Evolutionary conservation across 805 yeast species (phyloP).

Genomic region (Teunomyces atbi): DNA sequence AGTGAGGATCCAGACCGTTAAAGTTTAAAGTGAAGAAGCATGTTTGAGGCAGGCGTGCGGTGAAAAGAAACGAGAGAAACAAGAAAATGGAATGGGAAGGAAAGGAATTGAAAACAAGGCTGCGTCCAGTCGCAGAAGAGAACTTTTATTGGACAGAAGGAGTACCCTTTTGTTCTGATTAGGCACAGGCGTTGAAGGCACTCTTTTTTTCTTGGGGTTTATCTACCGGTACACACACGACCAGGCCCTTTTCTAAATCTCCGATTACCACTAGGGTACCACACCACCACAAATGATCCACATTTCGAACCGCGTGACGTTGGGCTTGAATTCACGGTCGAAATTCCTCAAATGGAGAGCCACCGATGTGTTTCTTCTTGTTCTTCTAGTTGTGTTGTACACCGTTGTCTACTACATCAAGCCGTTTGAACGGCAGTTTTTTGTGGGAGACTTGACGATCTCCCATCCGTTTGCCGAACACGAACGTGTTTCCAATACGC

Average conservation of each 20-base stretch:
- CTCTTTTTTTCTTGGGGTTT: not conserved
- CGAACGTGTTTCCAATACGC: conserved; percentile 30
- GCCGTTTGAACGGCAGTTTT: conserved; percentile 38
- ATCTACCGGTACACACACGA: not conserved
- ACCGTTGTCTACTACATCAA: conserved; percentile 20
- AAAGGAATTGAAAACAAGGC: too few relatives aligned
- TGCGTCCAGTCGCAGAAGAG: too few relatives aligned
- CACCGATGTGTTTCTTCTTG: conserved; percentile 20
- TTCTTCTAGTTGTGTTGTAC: conserved; percentile 21
- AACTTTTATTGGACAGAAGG: too few relatives aligned
- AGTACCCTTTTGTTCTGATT: too few relatives aligned
- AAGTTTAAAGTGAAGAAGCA: too few relatives aligned
- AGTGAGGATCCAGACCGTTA: not conserved
- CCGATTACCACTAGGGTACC: not conserved
- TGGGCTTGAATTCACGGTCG: conserved; percentile 21
- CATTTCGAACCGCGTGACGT: conserved; percentile 25
- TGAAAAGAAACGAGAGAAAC: too few relatives aligned
- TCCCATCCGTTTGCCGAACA: conserved; percentile 35
- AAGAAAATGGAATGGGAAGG: too few relatives aligned
- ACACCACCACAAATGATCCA: not conserved
- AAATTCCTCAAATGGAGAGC: conserved; percentile 21
- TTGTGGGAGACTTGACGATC: conserved; percentile 28
- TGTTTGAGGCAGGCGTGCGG: too few relatives aligned
- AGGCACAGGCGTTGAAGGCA: too few relatives aligned
- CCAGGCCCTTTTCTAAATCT: not conserved